Conservation (phyloP, 1,284 basidiomycete species). For the Apiotrichum mycotoxinovorans region DNA sequence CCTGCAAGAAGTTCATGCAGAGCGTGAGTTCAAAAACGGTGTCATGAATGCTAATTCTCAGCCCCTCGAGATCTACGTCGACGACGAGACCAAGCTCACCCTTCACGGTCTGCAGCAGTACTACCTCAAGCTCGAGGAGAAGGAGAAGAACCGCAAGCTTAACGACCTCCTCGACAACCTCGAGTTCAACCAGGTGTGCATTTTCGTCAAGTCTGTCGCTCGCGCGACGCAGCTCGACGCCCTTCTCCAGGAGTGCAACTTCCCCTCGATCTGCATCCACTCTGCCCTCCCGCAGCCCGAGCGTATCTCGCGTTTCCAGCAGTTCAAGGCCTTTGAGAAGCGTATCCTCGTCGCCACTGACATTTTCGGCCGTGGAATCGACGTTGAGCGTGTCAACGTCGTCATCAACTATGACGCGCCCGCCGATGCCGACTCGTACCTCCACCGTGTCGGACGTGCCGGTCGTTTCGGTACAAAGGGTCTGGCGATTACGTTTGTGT, state of each 20-base stretch:
- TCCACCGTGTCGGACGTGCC: slow-evolving; percentile 98
- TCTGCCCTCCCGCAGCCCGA: slow-evolving; percentile 92
- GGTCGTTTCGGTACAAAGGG: slow-evolving; percentile 99
- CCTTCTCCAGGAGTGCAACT: slow-evolving; percentile 93
- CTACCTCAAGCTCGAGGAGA: slow-evolving; percentile 94
- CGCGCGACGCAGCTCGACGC: slow-evolving; percentile 96
- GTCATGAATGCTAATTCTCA: no score
- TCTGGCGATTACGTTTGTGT: slow-evolving; percentile 96
- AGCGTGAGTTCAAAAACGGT: slow-evolving; percentile 64
- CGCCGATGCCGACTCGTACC: slow-evolving; percentile 93
- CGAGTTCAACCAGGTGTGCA: slow-evolving; percentile 99
- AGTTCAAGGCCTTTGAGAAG: slow-evolving; percentile 99
- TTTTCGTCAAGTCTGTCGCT: slow-evolving; percentile 97
- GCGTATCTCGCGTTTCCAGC: slow-evolving; percentile 94
- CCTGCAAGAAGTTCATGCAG: slow-evolving; percentile 99
- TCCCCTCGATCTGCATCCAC: slow-evolving; percentile 97
- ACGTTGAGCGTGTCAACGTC: slow-evolving; percentile 96
- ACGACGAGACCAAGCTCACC: slow-evolving; percentile 98
- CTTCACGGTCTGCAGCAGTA: slow-evolving; percentile 98
- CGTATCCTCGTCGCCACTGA: slow-evolving; percentile 97
- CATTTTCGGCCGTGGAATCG: slow-evolving; percentile 95
- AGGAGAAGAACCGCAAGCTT: slow-evolving; percentile 93
- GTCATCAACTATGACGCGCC: slow-evolving; percentile 96
- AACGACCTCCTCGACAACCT: slow-evolving; percentile 94
- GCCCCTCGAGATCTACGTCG: slow-evolving; percentile 99